phyloP scores from a whole-genome alignment of 2,329 filamentous ascomycete species.

The Cladophialophora psammophila region DNA sequence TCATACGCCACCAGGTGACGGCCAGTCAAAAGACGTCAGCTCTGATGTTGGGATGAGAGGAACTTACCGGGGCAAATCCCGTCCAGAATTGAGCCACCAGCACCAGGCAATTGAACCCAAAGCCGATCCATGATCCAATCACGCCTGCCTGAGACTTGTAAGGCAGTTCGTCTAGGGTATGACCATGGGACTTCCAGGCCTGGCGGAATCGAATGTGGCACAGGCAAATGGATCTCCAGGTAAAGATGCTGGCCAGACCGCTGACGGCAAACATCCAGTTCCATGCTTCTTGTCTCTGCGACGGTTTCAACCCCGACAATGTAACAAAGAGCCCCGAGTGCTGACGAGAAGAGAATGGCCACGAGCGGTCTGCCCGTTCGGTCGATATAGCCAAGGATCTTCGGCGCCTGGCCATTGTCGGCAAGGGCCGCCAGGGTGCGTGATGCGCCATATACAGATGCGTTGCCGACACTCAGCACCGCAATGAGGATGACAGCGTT shows the following conservation, averaged over 20 bases:
- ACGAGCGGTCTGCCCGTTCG: slow-evolving; percentile 78
- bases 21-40: neutral
- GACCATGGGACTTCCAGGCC: slow-evolving; percentile 74
- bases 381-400: slow-evolving; percentile 79
- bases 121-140: slow-evolving; percentile 79
- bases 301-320: slow-evolving; percentile 62
- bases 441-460: slow-evolving; percentile 87
- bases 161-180: slow-evolving; percentile 76
- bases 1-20: neutral
- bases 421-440: slow-evolving; percentile 88
- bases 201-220: slow-evolving; percentile 84
- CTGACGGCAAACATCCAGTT: slow-evolving; percentile 82
- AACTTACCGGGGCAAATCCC: slow-evolving; percentile 70
- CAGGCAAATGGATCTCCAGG: slow-evolving; percentile 59
- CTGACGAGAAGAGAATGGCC: slow-evolving; percentile 71
- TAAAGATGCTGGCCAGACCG: slow-evolving; percentile 75
- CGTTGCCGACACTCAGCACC: slow-evolving; percentile 89
- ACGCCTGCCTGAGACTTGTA: slow-evolving; percentile 82
- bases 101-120: slow-evolving; percentile 76
- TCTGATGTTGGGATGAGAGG: neutral
- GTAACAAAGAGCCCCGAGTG: slow-evolving; percentile 76
- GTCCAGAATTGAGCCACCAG: slow-evolving; percentile 88
- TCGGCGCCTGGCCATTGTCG: slow-evolving; percentile 83
- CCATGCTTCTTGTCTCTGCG: slow-evolving; percentile 61
- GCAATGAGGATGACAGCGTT: slow-evolving; percentile 93